These are phyloP conservation scores for Pleurotus sapidus DNA, from an alignment of 768 basidiomycete genomes.

Conservation along the genomic window DNA sequence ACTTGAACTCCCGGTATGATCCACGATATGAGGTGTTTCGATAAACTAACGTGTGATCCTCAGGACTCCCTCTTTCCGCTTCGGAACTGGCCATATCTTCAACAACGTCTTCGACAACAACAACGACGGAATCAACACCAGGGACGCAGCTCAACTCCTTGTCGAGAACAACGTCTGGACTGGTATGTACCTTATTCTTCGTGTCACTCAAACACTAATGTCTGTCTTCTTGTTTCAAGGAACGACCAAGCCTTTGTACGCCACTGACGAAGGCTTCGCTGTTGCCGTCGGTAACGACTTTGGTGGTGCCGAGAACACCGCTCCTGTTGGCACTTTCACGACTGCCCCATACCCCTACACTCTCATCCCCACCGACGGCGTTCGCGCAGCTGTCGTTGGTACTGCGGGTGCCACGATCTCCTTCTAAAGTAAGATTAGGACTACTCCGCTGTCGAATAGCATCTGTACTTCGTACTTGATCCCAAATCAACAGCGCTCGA, in stretches of 20 bases:
- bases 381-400: slow-evolving; percentile 25
- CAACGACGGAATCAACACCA: slow-evolving; percentile 18
- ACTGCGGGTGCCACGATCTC: slow-evolving; percentile 27
- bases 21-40: too few species aligned
- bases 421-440: slow-evolving; percentile 16
- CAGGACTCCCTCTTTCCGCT: slow-evolving; percentile 44
- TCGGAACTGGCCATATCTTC: slow-evolving; percentile 44
- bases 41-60: too few species aligned
- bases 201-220: not conserved
- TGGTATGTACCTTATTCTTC: slow-evolving; percentile 16
- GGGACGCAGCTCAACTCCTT: slow-evolving; percentile 33
- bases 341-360: slow-evolving; percentile 30
- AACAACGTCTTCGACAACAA: slow-evolving; percentile 43
- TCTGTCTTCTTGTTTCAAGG: slow-evolving; percentile 9
- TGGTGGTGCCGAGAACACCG: slow-evolving; percentile 29
- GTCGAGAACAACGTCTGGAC: slow-evolving; percentile 47
- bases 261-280: slow-evolving; percentile 36
- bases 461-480: too few species aligned
- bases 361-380: slow-evolving; percentile 22
- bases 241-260: slow-evolving; percentile 37
- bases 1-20: not conserved
- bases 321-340: slow-evolving; percentile 31
- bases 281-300: slow-evolving; percentile 36
- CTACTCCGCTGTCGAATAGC: too few species aligned
- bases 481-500: not conserved